A percentile compares a stretch with the other conserved stretches of the same genome.
Conservation (phyloP, 164 flowering plant genomes). For the Aristolochia californica region DNA sequence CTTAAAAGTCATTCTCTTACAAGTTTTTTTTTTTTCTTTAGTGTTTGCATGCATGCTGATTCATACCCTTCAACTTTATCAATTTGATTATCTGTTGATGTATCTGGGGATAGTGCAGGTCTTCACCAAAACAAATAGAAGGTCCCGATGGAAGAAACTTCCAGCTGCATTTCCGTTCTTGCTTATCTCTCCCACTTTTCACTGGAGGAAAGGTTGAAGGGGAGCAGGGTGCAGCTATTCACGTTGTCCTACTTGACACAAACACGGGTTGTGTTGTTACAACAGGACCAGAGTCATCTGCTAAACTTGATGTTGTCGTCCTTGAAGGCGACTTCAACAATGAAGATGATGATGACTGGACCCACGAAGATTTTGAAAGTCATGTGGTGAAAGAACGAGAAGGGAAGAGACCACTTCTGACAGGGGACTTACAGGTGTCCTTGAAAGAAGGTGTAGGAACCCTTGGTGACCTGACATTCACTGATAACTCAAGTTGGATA, state of each 20-base stretch:
- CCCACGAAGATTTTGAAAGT: conserved; percentile 71
- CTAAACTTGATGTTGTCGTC: conserved; percentile 75
- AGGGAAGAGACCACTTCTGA: conserved; percentile 88
- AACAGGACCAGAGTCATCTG: conserved; percentile 72
- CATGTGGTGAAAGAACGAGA: conserved; percentile 93
- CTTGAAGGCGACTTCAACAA: conserved; percentile 97
- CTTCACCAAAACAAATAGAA: conserved; percentile 70
- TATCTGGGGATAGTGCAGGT: conserved; percentile 29
- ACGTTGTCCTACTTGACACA: conserved; percentile 69
- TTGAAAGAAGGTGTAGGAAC: conserved; percentile 92
- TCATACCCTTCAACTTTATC: too few species aligned
- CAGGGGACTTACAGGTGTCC: conserved; percentile 74
- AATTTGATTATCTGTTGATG: too few species aligned
- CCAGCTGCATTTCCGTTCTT: conserved; percentile 72
- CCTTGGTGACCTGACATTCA: conserved; percentile 80
- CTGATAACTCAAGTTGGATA: conserved; percentile 98
- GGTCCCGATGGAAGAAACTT: conserved; percentile 80
- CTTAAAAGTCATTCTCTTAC: too few species aligned
- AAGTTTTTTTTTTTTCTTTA: too few species aligned
- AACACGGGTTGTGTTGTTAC: conserved; percentile 52
- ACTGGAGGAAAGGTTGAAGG: conserved; percentile 98
- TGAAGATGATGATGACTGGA: conserved; percentile 81
- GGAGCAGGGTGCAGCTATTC: conserved; percentile 85
- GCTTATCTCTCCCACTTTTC: conserved; percentile 76
- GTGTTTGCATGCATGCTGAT: too few species aligned